Evolutionary conservation across 2,329 filamentous ascomycete genomes (phyloP), one percentile per base, ranked within the genome.

Genomic region (Sarocladiaceae sp.): DNA sequence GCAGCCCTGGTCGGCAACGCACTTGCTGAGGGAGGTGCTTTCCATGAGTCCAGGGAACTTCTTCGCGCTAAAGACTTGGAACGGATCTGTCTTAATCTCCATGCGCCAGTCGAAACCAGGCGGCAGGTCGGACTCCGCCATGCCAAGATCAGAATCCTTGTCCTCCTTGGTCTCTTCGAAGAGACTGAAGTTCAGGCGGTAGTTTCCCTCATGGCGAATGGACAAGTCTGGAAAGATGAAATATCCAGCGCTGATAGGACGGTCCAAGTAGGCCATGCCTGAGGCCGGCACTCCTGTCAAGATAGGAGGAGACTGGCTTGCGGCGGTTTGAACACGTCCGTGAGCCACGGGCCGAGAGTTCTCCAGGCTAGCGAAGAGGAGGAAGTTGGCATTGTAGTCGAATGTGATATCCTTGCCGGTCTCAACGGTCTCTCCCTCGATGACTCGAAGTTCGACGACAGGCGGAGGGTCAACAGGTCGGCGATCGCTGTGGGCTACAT

Each of bases 201-300:
- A 99, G 59, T 87, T 86, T 56, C 94, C 94, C 70, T 99, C 94
- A 64, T 99, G 93, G 53, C 94, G 86, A 46, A 99, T 93, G 0
- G 93, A 97, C 25, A 97, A 76, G 69, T 99, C 94, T 3, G 94
- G 94, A 67, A 99, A 99, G 68, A 99, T 89, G 70, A 99, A 99
- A 70, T 97, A 99, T 52, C 92, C 94, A 37, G 82, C 83, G 59
- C 84, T 80, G 35, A 72, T 70, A 2, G 94, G 94, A 40, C 93
- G 87, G 66, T 97, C 93, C 49, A 99, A 80, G 65, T 97, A 97
- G 22, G 93, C 92, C 80, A 97, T 96, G 53, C 93, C 94, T 17
- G 93, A 94, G 13, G 96, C 93, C 0, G 92, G 91, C 61, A 96
- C 93, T 58, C 94, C 94, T 0, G 93, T 97, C 59, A 99, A 75